Conservation (phyloP, 805 yeast genomes). For the Saitoella complicata region DNA sequence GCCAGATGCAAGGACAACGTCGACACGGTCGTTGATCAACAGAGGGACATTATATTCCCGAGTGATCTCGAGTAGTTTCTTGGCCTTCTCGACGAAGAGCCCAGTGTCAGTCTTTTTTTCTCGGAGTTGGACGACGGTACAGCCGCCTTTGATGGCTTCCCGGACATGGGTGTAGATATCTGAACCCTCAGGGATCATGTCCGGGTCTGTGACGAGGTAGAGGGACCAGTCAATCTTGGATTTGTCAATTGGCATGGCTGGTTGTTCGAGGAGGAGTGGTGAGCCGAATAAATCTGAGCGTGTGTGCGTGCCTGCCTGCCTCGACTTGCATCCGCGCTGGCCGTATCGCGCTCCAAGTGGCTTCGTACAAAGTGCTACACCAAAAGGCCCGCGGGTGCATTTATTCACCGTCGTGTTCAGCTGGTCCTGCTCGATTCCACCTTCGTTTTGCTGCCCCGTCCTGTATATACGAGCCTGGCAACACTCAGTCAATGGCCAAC, state of each 20-base stretch:
- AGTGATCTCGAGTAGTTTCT: conserved; percentile 45
- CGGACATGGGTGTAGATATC: conserved; percentile 43
- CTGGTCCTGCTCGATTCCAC: too few relatives aligned
- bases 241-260: conserved; percentile 4
- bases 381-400: too few relatives aligned
- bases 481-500: too few relatives aligned
- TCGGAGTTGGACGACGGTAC: conserved; percentile 65
- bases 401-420: too few relatives aligned
- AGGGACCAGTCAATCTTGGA: conserved; percentile 36
- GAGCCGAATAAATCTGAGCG: too few relatives aligned
- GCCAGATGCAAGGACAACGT: conserved; percentile 74
- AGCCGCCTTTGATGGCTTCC: conserved; percentile 52
- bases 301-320: too few relatives aligned
- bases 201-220: conserved; percentile 68
- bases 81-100: conserved; percentile 49
- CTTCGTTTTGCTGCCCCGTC: too few relatives aligned
- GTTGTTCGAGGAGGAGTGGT: too few relatives aligned
- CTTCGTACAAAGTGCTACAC: too few relatives aligned
- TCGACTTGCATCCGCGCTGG: too few relatives aligned
- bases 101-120: conserved; percentile 60
- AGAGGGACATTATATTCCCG: conserved; percentile 47
- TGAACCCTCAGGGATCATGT: conserved; percentile 47
- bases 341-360: too few relatives aligned
- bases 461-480: too few relatives aligned
- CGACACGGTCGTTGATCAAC: conserved; percentile 73